Conservation (phyloP, 2,329 filamentous ascomycete genomes). For the Rachicladosporium sp. region DNA sequence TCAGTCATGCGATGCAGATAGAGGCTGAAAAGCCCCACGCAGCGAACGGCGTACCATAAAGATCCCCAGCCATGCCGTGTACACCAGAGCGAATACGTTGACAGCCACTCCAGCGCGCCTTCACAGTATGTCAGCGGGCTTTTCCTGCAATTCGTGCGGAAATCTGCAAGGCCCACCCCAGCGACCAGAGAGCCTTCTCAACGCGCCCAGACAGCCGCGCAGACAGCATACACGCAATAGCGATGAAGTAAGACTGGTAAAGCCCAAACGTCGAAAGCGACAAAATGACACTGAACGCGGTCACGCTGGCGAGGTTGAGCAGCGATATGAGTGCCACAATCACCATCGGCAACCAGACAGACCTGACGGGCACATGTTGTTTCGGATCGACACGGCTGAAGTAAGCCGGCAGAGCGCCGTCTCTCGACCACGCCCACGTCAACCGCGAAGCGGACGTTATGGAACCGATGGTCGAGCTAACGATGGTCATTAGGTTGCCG, state of each 20-base stretch:
- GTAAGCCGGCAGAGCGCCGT: constrained; percentile 7
- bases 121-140: too few species aligned
- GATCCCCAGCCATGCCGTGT: constrained; percentile 5
- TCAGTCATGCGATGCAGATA: too few species aligned
- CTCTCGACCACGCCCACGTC: constrained; percentile 10
- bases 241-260: constrained; percentile 8
- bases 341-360: constrained; percentile 6
- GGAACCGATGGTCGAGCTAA: constrained; percentile 10
- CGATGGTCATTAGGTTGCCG: constrained; percentile 8
- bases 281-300: constrained; percentile 6
- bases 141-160: too few species aligned
- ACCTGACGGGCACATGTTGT: constrained; percentile 7
- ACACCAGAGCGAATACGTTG: constrained; percentile 6
- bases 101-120: constrained; percentile 5
- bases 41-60: too few species aligned
- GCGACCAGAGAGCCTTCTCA: not conserved
- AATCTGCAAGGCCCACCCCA: not conserved
- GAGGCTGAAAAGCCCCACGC: too few species aligned
- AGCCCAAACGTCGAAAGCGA: constrained; percentile 7
- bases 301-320: constrained; percentile 7
- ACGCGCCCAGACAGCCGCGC: constrained; percentile 2
- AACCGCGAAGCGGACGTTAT: constrained; percentile 8
- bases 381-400: constrained; percentile 5
- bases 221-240: constrained; percentile 6
- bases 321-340: constrained; percentile 7